Evolutionary conservation across 306 rosid species (phyloP).

Genomic region (Rubus idaeus): DNA sequence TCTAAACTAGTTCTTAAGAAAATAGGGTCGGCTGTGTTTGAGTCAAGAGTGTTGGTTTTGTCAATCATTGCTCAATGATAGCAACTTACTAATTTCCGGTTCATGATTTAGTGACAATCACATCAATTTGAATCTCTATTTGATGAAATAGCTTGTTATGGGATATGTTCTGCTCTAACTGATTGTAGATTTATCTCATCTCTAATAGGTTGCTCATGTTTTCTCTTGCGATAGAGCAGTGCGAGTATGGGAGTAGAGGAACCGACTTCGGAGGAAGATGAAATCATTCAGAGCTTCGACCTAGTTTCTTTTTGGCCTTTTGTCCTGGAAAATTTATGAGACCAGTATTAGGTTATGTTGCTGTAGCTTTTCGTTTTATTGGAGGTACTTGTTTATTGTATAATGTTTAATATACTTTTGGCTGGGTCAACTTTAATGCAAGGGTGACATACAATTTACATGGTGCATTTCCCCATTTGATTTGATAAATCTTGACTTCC

Average conservation of each 20-base stretch:
- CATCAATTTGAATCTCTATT: background rate
- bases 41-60: background rate
- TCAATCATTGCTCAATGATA: background rate
- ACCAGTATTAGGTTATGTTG: slow-evolving; percentile 13
- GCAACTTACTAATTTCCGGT: background rate
- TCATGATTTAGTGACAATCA: background rate
- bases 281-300: background rate
- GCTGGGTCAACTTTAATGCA: background rate
- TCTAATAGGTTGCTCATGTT: background rate
- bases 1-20: background rate
- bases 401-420: background rate
- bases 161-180: background rate
- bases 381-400: background rate
- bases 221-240: background rate
- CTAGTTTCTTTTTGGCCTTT: background rate
- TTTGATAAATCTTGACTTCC: background rate
- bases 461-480: background rate
- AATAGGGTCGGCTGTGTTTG: background rate
- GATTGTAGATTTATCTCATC: background rate
- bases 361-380: background rate
- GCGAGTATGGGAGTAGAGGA: background rate
- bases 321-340: background rate
- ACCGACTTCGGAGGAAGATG: slow-evolving; percentile 3
- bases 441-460: background rate
- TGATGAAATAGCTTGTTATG: background rate